Evolutionary conservation across 1,284 basidiomycete species (phyloP), one percentile per base, ranked within the genome.

Genomic region (Pseudozyma flocculosa): DNA sequence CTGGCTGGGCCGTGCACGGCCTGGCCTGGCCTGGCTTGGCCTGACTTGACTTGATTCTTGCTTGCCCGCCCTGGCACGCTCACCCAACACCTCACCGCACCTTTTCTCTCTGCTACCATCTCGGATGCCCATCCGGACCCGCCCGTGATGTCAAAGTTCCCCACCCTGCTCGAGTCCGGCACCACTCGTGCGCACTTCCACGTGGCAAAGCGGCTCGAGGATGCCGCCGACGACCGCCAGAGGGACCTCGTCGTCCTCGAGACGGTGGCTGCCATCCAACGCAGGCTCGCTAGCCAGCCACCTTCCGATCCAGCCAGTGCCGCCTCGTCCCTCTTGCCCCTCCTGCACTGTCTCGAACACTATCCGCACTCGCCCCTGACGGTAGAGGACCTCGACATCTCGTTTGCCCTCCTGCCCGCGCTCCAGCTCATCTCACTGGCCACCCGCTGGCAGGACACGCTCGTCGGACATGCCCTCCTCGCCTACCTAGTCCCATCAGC

Each of bases 91-190:
- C n/a, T n/a, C n/a, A n/a, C n/a, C n/a, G n/a, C n/a, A n/a, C n/a
- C n/a, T n/a, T n/a, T n/a, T n/a, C n/a, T n/a, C n/a, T n/a, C n/a
- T n/a, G n/a, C n/a, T n/a, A n/a, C n/a, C n/a, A n/a, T n/a, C n/a
- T n/a, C 26, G 7, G 7, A 29, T 29, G 11, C 7, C 26, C 26
- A 29, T 11, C 26, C 26, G 11, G 26, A 7, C 26, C 26, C 11
- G 7, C 26, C 26, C 26, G n/a, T n/a, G n/a, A 29, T 29, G 26
- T 29, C 26, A 11, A 5, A 29, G 26, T 29, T 29, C n/a, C n/a
- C n/a, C 53, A 66, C 66, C 15, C 24, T 68, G 48, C 57, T 68
- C 19, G 66, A 68, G 41, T 62, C 58, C 30, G 58, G 58, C 43
- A 54, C 66, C 39, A 50, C 62, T 22, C 58, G 66, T 0, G 32